These are phyloP conservation scores for Erodium trifolium DNA, from an alignment of 441 rosid genomes.

Conservation along the genomic window DNA sequence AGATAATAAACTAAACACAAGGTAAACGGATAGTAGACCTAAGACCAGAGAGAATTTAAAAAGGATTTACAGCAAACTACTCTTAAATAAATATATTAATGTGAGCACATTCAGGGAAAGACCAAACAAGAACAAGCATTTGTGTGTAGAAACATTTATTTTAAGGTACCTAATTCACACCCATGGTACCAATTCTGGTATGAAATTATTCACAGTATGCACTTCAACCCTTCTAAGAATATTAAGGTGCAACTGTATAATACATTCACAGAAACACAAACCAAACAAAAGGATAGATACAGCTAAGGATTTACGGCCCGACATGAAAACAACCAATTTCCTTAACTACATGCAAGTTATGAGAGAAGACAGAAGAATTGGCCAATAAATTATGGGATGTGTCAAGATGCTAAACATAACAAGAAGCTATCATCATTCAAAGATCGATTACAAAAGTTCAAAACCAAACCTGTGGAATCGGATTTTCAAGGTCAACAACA, in stretches of 20 bases:
- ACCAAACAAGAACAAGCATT: not conserved
- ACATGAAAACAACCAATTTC: not conserved
- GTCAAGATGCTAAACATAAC: not conserved
- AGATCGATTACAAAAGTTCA: conserved; percentile 11
- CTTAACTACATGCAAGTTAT: not conserved
- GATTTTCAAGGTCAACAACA: conserved; percentile 15
- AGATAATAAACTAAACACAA: no score
- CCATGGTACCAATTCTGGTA: conserved; percentile 2
- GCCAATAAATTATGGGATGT: not conserved
- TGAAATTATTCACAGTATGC: not conserved
- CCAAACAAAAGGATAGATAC: not conserved
- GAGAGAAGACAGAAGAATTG: conserved; percentile 1
- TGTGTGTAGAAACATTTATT: not conserved
- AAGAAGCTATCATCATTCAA: not conserved
- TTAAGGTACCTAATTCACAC: not conserved
- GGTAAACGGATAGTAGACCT: no score
- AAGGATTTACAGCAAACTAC: not conserved
- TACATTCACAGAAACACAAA: no score
- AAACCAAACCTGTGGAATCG: conserved; percentile 34
- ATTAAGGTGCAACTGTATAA: no score
- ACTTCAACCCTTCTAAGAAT: not conserved
- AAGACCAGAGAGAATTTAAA: not conserved
- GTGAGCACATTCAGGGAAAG: not conserved
- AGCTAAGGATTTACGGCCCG: conserved; percentile 6
- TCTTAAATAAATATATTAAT: not conserved